Base-by-base conservation (phyloP, 2,329 filamentous ascomycete species). In the Colletotrichum tropicicola region DNA sequence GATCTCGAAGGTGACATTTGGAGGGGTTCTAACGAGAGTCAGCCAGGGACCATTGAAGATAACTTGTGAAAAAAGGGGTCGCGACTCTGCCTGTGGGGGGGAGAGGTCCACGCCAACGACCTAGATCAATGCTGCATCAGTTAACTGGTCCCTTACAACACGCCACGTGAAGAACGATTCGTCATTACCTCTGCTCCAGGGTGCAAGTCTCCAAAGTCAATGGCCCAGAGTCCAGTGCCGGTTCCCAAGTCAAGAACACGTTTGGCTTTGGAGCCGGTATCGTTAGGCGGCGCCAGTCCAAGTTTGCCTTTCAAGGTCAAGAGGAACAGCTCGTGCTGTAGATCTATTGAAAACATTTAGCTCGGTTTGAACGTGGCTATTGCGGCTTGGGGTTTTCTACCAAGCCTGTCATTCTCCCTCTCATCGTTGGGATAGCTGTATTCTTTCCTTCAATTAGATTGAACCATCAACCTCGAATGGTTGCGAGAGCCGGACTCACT, bases 1-100 rank as follows among this genome's bases (percentile, higher is more conserved):
- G 43, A 83, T 72, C 41, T 80, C 78, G 67, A 86, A 86, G 12
- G 73, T 70, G 4, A 84, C 77, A 53, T 87, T 87, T 0, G 81
- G 76, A 2, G 84, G 83, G 3, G 83, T 79, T 69, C 78, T 79
- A 27, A n/a, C n/a, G n/a, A n/a, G n/a, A n/a, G n/a, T n/a, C 25
- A 32, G 7, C 15, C 15, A 43, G 30, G 3, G 15, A 15, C 30
- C 5, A 10, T 35, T 15, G 15, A 35, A 35, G 30, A 4, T 13
- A 35, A n/a, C n/a, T n/a, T n/a, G 30, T 35, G 27, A 32, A 10
- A 5, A 3, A 1, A 7, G 32, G 15, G 13, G 55, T 72, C 8
- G 67, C 77, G 75, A 77, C 2, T 56, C 64, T 1, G 78, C 77
- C 32, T 80, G 79, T 2, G 80, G 80, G 0, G 79, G 79, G 17